A percentile compares a stretch with the other conserved stretches of the same genome.
Conservation (phyloP, 371 early-diverging fungal species). For the Smittium mucronatum region DNA sequence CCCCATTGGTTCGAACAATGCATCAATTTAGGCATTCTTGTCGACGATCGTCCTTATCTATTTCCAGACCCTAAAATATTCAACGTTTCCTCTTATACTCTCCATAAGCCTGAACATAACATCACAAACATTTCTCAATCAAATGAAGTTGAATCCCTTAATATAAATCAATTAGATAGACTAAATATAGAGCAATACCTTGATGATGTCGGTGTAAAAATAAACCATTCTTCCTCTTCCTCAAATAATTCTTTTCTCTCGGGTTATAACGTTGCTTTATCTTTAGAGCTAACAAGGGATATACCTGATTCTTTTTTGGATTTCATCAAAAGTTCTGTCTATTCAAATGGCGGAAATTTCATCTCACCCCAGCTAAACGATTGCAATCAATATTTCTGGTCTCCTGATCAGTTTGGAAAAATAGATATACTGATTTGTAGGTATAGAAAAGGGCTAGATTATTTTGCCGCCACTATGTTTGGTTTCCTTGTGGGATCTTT, state of each 20-base stretch:
- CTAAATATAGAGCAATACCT: not conserved
- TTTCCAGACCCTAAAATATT: conserved; percentile 41
- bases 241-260: too few species aligned
- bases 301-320: conserved; percentile 20
- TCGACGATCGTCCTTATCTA: conserved; percentile 38
- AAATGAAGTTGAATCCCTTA: conserved; percentile 8
- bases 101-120: not conserved
- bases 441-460: conserved; percentile 38
- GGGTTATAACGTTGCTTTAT: conserved; percentile 28
- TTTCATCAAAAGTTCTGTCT: conserved; percentile 31
- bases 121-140: conserved; percentile 7
- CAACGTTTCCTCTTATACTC: conserved; percentile 11
- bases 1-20: conserved; percentile 74
- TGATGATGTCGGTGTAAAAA: conserved; percentile 12
- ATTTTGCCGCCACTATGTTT: conserved; percentile 41
- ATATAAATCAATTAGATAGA: not conserved
- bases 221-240: not conserved
- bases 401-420: not conserved
- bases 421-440: conserved; percentile 47
- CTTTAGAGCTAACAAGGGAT: conserved; percentile 16
- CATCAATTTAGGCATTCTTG: conserved; percentile 37
- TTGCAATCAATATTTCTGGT: not conserved
- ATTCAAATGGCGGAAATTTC: conserved; percentile 42
- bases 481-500: conserved; percentile 53
- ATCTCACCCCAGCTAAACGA: conserved; percentile 9